Base-by-base conservation (phyloP, 2,329 filamentous ascomycete genomes). In the Parasarocladium wereldwijsianum region DNA sequence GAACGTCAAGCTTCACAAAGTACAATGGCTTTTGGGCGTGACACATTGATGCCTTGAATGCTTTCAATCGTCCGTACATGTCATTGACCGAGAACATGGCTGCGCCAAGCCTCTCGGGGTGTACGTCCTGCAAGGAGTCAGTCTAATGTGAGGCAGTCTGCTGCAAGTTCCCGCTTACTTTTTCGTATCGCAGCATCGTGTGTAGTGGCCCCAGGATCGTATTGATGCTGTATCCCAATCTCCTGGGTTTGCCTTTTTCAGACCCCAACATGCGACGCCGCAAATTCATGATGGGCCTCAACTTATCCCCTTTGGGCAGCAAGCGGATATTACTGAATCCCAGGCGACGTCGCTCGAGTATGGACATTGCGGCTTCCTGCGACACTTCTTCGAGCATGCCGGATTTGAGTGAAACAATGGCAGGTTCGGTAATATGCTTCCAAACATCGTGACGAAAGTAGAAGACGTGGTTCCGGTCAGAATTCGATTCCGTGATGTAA, bases 371-470 rank as follows among this genome's bases (percentile, higher is more conserved):
- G 8, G 65, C 58, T 0, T 62, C 58, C 1, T 62, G 44, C 24
- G 66, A 70, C 23, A 94, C 57, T 42, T 90, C 80, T 39, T 90
- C 78, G 38, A 94, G 83, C 68, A 92, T 84, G 7, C 57, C 65
- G 2, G 56, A 40, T 44, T 79, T 90, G 14, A 96, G 55, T 1
- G 57, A 56, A 1, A 62, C 51, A 46, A 94, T 58, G 0, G 77
- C 71, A 6, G 85, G 80, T 41, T 86, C 76, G 2, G 77, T 72
- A 19, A 96, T 52, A 23, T 65, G 65, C 29, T 70, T 72, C 90
- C 90, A 98, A 8, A 90, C 64, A 50, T 98, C 90, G 39, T 98
- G 90, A 4, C 87, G 79, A 47, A 94, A 96, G 54, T 84, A 98
- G 51, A 93, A 93, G 1, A 96, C 57, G 17, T 74, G 72, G 42